Conservation (phyloP, 192 early-diverging fungal genomes). For the Physocladia obscura region DNA sequence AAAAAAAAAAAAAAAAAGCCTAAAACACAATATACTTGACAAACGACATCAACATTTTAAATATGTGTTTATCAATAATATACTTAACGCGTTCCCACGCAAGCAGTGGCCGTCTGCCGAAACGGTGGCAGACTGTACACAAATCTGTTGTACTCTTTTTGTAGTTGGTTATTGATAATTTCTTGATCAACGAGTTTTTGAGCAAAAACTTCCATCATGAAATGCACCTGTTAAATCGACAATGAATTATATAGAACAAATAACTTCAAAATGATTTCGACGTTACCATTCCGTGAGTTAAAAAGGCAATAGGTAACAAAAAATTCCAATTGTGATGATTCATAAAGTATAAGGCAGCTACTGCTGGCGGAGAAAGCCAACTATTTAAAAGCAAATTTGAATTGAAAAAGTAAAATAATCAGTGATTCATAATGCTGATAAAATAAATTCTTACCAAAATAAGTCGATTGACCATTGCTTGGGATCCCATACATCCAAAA, state of each 20-base stretch:
- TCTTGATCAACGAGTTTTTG: slow-evolving; percentile 15
- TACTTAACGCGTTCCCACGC: not conserved
- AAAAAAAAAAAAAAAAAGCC: not conserved
- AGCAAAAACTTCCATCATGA: not conserved
- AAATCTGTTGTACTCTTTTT: slow-evolving; percentile 27
- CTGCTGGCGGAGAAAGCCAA: slow-evolving; percentile 12
- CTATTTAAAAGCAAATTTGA: not conserved
- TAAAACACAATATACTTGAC: not conserved
- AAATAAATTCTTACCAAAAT: slow-evolving; percentile 9
- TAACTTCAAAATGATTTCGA: not conserved
- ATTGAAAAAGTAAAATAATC: not conserved
- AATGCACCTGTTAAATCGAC: slow-evolving; percentile 6
- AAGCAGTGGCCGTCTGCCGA: not conserved
- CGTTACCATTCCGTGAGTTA: slow-evolving; percentile 9
- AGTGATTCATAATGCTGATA: not conserved
- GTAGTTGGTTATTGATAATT: slow-evolving; percentile 4
- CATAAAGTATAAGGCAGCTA: slow-evolving; percentile 6
- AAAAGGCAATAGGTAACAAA: slow-evolving; percentile 1
- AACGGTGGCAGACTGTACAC: slow-evolving; percentile 31
- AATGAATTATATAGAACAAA: not conserved
- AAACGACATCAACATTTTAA: not conserved
- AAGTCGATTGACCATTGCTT: slow-evolving; percentile 14
- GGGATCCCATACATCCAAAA: slow-evolving; percentile 19
- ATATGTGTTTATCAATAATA: not conserved
- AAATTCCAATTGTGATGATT: slow-evolving; percentile 18